Percentiles rank a stretch among this genome's conserved stretches.
phyloP scores from a whole-genome alignment of 108 stramenopile genomes.

The Aurantiochytrium sp. region DNA sequence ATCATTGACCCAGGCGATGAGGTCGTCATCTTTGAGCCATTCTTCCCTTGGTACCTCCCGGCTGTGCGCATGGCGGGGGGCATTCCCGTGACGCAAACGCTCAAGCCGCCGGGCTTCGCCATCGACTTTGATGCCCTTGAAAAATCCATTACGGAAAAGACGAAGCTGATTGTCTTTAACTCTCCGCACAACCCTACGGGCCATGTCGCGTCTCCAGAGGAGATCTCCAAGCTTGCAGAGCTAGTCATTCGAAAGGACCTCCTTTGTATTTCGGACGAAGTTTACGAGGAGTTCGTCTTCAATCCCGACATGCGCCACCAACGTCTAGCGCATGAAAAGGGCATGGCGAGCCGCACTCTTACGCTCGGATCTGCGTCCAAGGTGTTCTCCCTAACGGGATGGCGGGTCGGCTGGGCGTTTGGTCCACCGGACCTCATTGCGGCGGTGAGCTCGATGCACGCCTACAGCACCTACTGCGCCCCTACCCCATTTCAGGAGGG shows the following conservation, averaged over 20 bases:
- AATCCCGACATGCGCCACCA: constrained; percentile 66
- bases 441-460: background rate
- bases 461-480: constrained; percentile 82
- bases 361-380: constrained; percentile 93
- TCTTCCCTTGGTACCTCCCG: constrained; percentile 83
- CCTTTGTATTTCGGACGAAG: constrained; percentile 79
- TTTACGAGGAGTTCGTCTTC: constrained; percentile 91
- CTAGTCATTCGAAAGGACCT: constrained; percentile 59
- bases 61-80: constrained; percentile 78
- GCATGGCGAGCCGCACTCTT: constrained; percentile 79
- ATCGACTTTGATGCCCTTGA: constrained; percentile 62
- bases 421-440: constrained; percentile 62
- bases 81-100: constrained; percentile 63
- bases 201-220: constrained; percentile 68
- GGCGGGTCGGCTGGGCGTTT: constrained; percentile 96
- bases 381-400: constrained; percentile 95
- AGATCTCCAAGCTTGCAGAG: constrained; percentile 77
- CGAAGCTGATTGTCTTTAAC: constrained; percentile 84
- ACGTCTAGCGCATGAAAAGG: constrained; percentile 69
- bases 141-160: constrained; percentile 62
- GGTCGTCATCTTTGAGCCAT: constrained; percentile 91
- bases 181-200: constrained; percentile 93
- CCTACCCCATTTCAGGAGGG: constrained; percentile 91
- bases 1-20: constrained; percentile 80
- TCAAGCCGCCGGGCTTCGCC: constrained; percentile 65